phyloP scores from a whole-genome alignment of 345 rosid genomes.

The Gossypium rotundifolium region DNA sequence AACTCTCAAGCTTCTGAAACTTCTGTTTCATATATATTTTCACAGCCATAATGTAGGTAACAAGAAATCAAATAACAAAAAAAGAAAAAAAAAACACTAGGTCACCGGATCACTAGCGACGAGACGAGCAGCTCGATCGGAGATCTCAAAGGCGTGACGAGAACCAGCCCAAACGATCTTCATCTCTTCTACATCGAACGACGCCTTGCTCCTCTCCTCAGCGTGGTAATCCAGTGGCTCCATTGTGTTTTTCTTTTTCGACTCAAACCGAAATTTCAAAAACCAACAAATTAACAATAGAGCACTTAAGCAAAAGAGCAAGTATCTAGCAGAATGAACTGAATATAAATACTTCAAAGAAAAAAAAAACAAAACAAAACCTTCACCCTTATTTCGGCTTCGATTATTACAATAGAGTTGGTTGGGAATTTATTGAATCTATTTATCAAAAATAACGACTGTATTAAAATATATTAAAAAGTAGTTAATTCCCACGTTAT shows the following conservation, averaged over 20 bases:
- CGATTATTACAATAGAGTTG: no score
- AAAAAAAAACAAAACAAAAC: no score
- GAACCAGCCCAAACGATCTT: constrained; percentile 99
- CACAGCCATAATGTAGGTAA: not conserved
- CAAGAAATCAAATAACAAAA: not conserved
- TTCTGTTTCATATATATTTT: not conserved
- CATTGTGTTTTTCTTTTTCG: constrained; percentile 13
- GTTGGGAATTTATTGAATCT: no score
- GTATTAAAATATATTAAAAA: no score
- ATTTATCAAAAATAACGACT: no score
- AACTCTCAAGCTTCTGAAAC: not conserved
- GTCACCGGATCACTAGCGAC: constrained; percentile 91
- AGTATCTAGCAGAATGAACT: no score
- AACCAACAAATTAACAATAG: not conserved
- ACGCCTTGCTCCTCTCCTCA: constrained; percentile 68
- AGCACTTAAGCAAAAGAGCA: no score
- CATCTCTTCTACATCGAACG: constrained; percentile 84
- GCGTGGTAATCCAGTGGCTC: constrained; percentile 57
- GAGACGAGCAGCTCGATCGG: constrained; percentile 81
- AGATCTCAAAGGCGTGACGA: constrained; percentile 64
- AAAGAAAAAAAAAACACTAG: not conserved
- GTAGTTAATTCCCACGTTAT: no score
- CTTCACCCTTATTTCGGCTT: no score
- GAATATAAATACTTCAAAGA: no score
- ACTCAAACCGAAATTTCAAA: not conserved